phyloP scores from a whole-genome alignment of 225 moss, liverwort and hornwort genomes.

The Bryoerythrophyllum caledonicum region DNA sequence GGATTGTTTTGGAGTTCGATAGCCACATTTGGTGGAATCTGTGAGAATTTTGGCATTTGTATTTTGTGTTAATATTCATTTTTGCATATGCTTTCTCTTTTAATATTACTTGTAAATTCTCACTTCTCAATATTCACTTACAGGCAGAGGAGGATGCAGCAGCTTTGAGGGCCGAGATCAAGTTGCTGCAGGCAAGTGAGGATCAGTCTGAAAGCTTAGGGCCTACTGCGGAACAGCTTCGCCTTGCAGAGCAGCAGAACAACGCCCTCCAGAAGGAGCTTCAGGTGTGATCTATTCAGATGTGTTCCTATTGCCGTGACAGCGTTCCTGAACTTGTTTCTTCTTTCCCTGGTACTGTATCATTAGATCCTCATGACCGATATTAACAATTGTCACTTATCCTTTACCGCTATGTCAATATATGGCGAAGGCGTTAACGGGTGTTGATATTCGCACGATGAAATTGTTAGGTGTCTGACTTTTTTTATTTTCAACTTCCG shows the following conservation, averaged over 20 bases:
- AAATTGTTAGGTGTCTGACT: background rate
- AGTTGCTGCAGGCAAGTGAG: conserved; percentile 77
- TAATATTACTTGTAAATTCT: conserved; percentile 16
- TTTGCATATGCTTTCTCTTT: conserved; percentile 23
- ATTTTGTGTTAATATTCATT: background rate
- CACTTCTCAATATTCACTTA: conserved; percentile 15
- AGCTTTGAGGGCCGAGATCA: conserved; percentile 81
- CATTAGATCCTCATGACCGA: conserved; percentile 3
- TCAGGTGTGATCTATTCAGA: conserved; percentile 48
- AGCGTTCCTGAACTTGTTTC: conserved; percentile 1
- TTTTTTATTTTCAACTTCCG: background rate
- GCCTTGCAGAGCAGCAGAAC: conserved; percentile 74
- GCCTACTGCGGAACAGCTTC: conserved; percentile 57
- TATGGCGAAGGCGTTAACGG: background rate
- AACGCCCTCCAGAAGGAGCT: conserved; percentile 74
- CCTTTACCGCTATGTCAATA: background rate
- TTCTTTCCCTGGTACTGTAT: background rate
- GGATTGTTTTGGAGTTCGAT: background rate
- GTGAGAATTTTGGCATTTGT: conserved; percentile 5
- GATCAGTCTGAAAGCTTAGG: conserved; percentile 56
- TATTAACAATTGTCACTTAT: background rate
- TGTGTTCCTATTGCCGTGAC: background rate
- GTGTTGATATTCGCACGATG: conserved; percentile 10
- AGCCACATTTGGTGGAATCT: background rate
- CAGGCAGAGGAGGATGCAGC: conserved; percentile 98